Evolutionary conservation across 2,329 filamentous ascomycete species (phyloP).

Genomic region (Clarireedia monteithiana): DNA sequence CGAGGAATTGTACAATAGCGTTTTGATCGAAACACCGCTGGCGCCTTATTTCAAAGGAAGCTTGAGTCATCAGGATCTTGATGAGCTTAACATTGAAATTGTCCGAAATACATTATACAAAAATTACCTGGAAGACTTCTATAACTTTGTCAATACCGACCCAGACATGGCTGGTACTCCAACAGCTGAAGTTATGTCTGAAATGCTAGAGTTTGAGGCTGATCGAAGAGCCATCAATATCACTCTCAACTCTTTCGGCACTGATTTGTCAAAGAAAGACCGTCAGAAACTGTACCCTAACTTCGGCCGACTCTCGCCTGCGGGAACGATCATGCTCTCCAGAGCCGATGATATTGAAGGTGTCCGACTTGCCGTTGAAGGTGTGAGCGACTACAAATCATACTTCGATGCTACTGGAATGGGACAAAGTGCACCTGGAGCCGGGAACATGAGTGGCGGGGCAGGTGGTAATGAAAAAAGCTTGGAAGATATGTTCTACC

Average conservation of each 20-base stretch:
- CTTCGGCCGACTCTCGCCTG: conserved; percentile 86
- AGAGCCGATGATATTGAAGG: conserved; percentile 92
- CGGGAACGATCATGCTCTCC: conserved; percentile 90
- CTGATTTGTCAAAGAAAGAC: conserved; percentile 87
- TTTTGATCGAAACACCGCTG: conserved; percentile 91
- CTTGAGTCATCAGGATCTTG: conserved; percentile 89
- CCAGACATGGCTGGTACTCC: conserved; percentile 81
- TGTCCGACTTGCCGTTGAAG: conserved; percentile 87
- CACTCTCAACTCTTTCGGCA: conserved; percentile 96
- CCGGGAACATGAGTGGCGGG: conserved; percentile 78
- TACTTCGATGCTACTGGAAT: conserved; percentile 91
- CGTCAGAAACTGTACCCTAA: conserved; percentile 92
- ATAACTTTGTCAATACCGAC: conserved; percentile 87
- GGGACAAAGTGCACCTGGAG: conserved; percentile 64
- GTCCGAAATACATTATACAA: conserved; percentile 98
- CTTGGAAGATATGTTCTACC: conserved; percentile 95
- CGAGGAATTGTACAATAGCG: conserved; percentile 97
- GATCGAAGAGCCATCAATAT: conserved; percentile 98
- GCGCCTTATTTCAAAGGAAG: conserved; percentile 97
- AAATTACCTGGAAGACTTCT: conserved; percentile 97
- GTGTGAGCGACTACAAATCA: conserved; percentile 84
- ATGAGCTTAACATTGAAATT: conserved; percentile 99
- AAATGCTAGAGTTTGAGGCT: conserved; percentile 93
- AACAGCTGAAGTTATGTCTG: conserved; percentile 89
- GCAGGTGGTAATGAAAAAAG: conserved; percentile 77